Percentiles rank a stretch among this genome's conserved stretches.
phyloP scores from a whole-genome alignment of 352 stramenopile species.

The Proteromonas lacertae region DNA sequence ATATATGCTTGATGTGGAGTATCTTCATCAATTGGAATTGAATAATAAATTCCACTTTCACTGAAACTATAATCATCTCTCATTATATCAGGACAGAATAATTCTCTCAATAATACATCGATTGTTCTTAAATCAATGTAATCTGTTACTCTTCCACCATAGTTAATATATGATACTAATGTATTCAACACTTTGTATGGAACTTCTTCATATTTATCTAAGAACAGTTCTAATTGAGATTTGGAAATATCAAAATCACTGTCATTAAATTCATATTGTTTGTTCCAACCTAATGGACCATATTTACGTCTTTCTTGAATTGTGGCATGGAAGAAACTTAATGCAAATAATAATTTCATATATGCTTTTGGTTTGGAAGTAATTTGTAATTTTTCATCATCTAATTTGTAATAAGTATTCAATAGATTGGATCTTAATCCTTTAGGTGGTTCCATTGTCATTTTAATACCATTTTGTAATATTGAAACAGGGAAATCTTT shows the following conservation, averaged over 20 bases:
- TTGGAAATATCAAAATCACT: slow-evolving; percentile 67
- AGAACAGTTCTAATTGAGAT: slow-evolving; percentile 45
- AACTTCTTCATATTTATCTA: slow-evolving; percentile 53
- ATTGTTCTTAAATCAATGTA: slow-evolving; percentile 64
- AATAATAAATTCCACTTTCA: slow-evolving; percentile 33
- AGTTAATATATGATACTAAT: slow-evolving; percentile 68
- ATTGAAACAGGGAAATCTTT: slow-evolving; percentile 42
- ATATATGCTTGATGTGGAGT: slow-evolving; percentile 37
- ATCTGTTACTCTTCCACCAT: slow-evolving; percentile 58
- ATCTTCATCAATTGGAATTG: slow-evolving; percentile 20
- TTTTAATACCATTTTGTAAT: slow-evolving; percentile 72
- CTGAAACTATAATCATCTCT: slow-evolving; percentile 19
- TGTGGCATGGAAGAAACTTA: slow-evolving; percentile 30
- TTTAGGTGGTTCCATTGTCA: slow-evolving; percentile 76
- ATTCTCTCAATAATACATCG: slow-evolving; percentile 53
- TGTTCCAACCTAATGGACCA: slow-evolving; percentile 70
- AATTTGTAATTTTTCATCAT: slow-evolving; percentile 31
- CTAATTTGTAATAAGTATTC: slow-evolving; percentile 65
- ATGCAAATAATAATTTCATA: slow-evolving; percentile 61
- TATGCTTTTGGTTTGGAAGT: slow-evolving; percentile 47
- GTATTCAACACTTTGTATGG: slow-evolving; percentile 40
- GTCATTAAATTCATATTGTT: slow-evolving; percentile 82
- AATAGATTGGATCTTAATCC: slow-evolving; percentile 48
- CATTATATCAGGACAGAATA: slow-evolving; percentile 41
- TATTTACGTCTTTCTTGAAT: slow-evolving; percentile 71